Evolutionary conservation across 2,329 filamentous ascomycete species (phyloP), one percentile per base, ranked within the genome.

Genomic region (Ophiocordyceps sinensis): DNA sequence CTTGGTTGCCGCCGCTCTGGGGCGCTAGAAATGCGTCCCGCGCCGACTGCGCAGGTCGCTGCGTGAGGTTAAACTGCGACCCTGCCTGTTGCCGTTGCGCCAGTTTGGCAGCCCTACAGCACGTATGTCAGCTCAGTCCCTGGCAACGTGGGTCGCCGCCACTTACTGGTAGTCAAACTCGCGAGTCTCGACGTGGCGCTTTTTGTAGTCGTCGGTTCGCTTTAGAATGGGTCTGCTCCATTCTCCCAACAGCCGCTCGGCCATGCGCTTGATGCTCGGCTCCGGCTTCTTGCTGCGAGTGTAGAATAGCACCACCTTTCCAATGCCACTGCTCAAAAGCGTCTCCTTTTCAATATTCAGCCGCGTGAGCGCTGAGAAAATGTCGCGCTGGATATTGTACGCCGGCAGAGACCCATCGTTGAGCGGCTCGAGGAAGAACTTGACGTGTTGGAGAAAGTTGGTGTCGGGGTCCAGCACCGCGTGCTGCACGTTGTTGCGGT

Each of bases 221-320:
- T 93, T 89, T 41, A 98, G 71, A 47, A 98, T 94, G 4, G 89
- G 88, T 34, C 91, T 74, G 48, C 87, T 94, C 91, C 91, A 98
- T 57, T 96, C 89, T 43, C 85, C 85, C 43, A 95, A 71, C n/a
- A 96, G 70, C 38, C 84, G 78, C 66, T 96, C 88, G 1, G 91
- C 91, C 65, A 88, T 85, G 50, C 89, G 80, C 69, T 95, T 95
- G 68, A 98, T 95, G 45, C 72, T 74, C 5, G 81, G 69, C 62
- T 96, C 85, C 1, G 88, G 83, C 49, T 85, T 82, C 66, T 88
- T 93, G 68, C 85, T 94, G 63, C 88, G 88, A 39, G 88, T 95
- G 65, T 98, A 98, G 66, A 95, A 98, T 47, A 94, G 76, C 40
- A 95, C 82, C 38, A 98, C 86, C 60, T 95, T 95, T 56, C 91